Conservation (phyloP, 1,284 basidiomycete genomes). For the Tetrapyrgos nigripes region DNA sequence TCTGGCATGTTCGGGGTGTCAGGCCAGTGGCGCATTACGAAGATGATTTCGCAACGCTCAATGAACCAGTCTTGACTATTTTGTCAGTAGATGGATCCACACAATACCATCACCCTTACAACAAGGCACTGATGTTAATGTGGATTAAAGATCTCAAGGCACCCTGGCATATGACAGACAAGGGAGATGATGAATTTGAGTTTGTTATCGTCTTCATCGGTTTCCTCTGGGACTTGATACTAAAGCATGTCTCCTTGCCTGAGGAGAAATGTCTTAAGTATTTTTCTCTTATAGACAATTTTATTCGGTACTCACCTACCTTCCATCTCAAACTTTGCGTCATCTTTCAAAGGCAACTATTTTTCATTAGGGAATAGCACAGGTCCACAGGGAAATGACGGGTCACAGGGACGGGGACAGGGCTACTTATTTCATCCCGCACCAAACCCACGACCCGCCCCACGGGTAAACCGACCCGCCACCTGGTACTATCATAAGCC, state of each 20-base stretch:
- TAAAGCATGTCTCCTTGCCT: constrained; percentile 17
- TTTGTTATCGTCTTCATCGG: constrained; percentile 21
- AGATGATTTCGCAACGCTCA: constrained; percentile 27
- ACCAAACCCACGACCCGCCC: too few species aligned
- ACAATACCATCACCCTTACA: not conserved
- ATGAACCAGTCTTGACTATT: constrained; percentile 14
- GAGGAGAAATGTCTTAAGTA: constrained; percentile 25
- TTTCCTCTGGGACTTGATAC: constrained; percentile 23
- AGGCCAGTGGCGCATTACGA: constrained; percentile 32
- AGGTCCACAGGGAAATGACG: too few species aligned
- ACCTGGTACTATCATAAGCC: too few species aligned
- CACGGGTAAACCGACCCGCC: too few species aligned
- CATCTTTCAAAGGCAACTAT: not conserved
- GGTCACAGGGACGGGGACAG: too few species aligned
- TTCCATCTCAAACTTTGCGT: constrained; percentile 10
- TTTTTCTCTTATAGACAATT: constrained; percentile 3
- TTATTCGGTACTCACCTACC: constrained; percentile 11
- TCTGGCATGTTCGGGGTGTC: constrained; percentile 27
- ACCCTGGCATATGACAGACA: constrained; percentile 15
- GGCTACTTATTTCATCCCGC: too few species aligned
- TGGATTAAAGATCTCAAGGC: constrained; percentile 2
- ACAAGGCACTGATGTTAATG: not conserved
- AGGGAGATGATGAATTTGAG: constrained; percentile 16
- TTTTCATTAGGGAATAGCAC: too few species aligned
- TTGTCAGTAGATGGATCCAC: not conserved